phyloP scores from a whole-genome alignment of 345 rosid species.

The Rhizophora mangle region DNA sequence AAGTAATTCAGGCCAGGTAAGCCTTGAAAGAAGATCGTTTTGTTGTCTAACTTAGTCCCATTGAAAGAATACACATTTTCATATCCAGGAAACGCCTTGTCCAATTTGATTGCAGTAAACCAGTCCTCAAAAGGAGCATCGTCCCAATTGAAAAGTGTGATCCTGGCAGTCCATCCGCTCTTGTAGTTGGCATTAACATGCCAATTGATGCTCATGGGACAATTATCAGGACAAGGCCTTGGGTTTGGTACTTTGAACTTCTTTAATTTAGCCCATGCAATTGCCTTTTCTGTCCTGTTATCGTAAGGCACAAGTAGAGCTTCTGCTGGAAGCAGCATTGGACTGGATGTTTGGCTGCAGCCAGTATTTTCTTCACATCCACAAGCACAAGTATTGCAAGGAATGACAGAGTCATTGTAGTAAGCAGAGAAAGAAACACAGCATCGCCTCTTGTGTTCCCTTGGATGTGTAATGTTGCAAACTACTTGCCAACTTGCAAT shows the following conservation, averaged over 20 bases:
- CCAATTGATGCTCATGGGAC: conserved; percentile 95
- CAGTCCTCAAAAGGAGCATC: conserved; percentile 57
- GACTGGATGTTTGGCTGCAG: conserved; percentile 42
- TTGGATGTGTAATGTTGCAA: conserved; percentile 75
- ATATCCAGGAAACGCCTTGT: conserved; percentile 56
- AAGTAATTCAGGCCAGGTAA: conserved; percentile 63
- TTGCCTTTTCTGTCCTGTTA: conserved; percentile 63
- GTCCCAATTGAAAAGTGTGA: conserved; percentile 87
- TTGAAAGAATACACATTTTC: conserved; percentile 81
- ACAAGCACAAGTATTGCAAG: conserved; percentile 91
- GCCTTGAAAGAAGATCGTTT: conserved; percentile 70
- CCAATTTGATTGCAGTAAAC: conserved; percentile 62
- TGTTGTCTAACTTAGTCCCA: conserved; percentile 55
- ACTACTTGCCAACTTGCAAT: conserved; percentile 74
- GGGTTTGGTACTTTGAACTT: conserved; percentile 44
- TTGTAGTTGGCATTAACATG: conserved; percentile 65
- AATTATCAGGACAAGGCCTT: conserved; percentile 85
- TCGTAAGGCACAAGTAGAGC: conserved; percentile 72
- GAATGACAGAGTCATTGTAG: conserved; percentile 70
- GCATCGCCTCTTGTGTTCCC: conserved; percentile 50
- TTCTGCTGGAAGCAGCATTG: conserved; percentile 73
- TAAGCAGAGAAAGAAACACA: conserved; percentile 95
- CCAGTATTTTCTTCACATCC: conserved; percentile 42
- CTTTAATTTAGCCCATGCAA: conserved; percentile 72
- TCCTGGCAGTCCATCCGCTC: conserved; percentile 76